Evolutionary conservation across 805 yeast species (phyloP).

Genomic region (Lachancea fermentati): DNA sequence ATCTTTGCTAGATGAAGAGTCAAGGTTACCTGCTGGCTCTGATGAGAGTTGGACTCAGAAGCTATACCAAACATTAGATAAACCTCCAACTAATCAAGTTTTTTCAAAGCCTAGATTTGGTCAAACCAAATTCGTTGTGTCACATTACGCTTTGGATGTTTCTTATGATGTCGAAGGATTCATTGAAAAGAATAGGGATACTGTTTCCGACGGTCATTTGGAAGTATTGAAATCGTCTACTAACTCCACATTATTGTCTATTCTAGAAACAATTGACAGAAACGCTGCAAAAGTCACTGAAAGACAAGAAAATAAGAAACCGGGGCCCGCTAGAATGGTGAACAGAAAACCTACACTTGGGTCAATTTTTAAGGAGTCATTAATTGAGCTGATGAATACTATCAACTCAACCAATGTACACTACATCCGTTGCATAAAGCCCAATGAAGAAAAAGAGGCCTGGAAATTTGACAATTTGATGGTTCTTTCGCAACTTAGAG

Average conservation of each 20-base stretch:
- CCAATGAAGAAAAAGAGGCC: slow-evolving; percentile 88
- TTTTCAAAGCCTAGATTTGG: slow-evolving; percentile 95
- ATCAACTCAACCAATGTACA: slow-evolving; percentile 94
- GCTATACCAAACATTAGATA: slow-evolving; percentile 78
- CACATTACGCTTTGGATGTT: slow-evolving; percentile 94
- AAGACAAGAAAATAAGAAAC: slow-evolving; percentile 33
- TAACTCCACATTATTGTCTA: slow-evolving; percentile 58
- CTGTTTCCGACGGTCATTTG: slow-evolving; percentile 92
- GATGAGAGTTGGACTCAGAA: slow-evolving; percentile 91
- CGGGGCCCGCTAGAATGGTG: slow-evolving; percentile 42
- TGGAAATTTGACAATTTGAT: slow-evolving; percentile 94
- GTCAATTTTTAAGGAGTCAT: slow-evolving; percentile 84
- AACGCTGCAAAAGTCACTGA: slow-evolving; percentile 43
- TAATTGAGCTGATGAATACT: slow-evolving; percentile 88
- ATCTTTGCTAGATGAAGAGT: slow-evolving; percentile 88
- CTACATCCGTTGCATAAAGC: slow-evolving; percentile 95
- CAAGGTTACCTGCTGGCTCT: slow-evolving; percentile 87
- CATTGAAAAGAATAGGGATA: slow-evolving; percentile 94
- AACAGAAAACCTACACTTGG: slow-evolving; percentile 89
- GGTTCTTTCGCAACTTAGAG: slow-evolving; percentile 93
- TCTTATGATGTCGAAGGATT: slow-evolving; percentile 89
- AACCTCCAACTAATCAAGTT: slow-evolving; percentile 66
- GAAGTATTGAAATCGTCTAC: slow-evolving; percentile 71
- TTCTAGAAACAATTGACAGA: slow-evolving; percentile 60
- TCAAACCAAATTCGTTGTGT: slow-evolving; percentile 79